These are phyloP conservation scores for Houttuynia cordata DNA, from an alignment of 164 flowering plant species.

Conservation along the genomic window DNA sequence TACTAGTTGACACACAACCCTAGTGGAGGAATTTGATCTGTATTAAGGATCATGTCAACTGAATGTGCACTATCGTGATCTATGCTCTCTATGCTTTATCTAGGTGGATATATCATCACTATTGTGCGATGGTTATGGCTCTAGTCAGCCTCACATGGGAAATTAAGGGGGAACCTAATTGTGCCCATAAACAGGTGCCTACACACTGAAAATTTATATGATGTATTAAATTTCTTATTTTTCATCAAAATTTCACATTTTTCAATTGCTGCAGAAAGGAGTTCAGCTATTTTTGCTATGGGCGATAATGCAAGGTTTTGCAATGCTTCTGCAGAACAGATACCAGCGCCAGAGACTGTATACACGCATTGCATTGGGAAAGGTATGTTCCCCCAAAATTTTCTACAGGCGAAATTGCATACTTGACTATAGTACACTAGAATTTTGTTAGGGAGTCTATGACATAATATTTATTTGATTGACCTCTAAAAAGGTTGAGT, in stretches of 20 bases:
- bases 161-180: constrained; percentile 75
- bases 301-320: constrained; percentile 99
- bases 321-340: constrained; percentile 94
- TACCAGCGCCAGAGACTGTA: constrained; percentile 94
- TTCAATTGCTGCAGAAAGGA: constrained; percentile 49
- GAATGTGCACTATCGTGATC: background rate
- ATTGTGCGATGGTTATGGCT: constrained; percentile 88
- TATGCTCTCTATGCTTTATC: background rate
- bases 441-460: too few species aligned
- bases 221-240: background rate
- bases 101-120: constrained; percentile 99
- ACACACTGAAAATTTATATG: background rate
- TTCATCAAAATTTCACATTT: background rate
- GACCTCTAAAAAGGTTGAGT: background rate
- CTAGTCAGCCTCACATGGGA: constrained; percentile 97
- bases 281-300: constrained; percentile 76
- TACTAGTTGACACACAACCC: too few species aligned
- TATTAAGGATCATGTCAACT: too few species aligned
- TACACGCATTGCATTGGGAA: constrained; percentile 97
- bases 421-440: too few species aligned
- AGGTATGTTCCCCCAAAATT: constrained; percentile 28
- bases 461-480: too few species aligned
- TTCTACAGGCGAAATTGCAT: background rate
- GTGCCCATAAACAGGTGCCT: constrained; percentile 78
- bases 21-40: background rate